Base-by-base conservation (phyloP, 305 asterid genomes). In the Fraxinus paxiana region DNA sequence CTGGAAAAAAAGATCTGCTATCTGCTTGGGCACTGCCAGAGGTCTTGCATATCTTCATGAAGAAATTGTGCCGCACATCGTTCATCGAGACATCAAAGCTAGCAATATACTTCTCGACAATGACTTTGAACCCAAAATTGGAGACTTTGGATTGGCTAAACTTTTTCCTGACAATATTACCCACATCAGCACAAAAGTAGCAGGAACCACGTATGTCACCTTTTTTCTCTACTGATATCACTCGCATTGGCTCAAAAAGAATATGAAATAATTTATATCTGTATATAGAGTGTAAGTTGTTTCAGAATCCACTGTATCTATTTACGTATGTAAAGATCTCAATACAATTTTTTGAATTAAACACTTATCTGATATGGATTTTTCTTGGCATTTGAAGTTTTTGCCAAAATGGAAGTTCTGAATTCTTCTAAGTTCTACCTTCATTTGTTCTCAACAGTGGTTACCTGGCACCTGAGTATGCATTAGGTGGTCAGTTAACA, bases 381-480 rank as follows among this genome's bases (percentile, higher is more conserved):
- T 48, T 6, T 33, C 22, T 63, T n/a, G 15, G 46, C 75, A 15
- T 81, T 71, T 37, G 31, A 24, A 71, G 43, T 78, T 73, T 41
- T 48, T 56, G n/a, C 31, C 69, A 13, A 28, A 20, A 13, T 76
- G 69, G 69, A 70, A n/a, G 38, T 28, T 69, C 31, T 80, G 31
- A 63, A 63, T 20, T 43, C 75, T 69, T 78, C 82, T 80, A 35
- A 48, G 5, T 54, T 9, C 43, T 72, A 17, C 73, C 63, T 75
- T 72, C 72, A 24, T 80, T 80, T 83, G 79, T 85, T 82, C 80
- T 85, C 59, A 88, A 83, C 97, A 94, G 98, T 73, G 97, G 97
- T 80, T 94, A 94, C 85, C 90, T 94, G 85, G 98, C 98, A 67
- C 98, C 98, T 33, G 98, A 94, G 88, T 94, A 94, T 85, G 98